These are phyloP conservation scores for Bolboschoenus planiculmis DNA, from an alignment of 176 grass and related monocot species.

Conservation along the genomic window DNA sequence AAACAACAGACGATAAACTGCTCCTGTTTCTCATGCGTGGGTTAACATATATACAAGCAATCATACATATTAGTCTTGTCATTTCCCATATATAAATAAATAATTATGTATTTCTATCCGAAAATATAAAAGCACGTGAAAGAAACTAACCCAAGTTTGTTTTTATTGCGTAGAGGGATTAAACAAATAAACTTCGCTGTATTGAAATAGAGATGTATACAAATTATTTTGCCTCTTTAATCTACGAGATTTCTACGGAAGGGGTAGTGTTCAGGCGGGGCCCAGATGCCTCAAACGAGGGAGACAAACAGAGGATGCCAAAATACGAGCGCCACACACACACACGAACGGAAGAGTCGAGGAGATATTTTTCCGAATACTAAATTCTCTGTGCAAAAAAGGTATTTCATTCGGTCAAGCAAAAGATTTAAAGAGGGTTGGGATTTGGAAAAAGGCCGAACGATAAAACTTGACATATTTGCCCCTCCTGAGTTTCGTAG, in stretches of 20 bases:
- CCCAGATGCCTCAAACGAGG: neutral
- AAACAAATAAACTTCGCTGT: neutral
- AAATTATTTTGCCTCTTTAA: too few relatives aligned
- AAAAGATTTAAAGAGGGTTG: neutral
- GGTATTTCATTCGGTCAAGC: slow-evolving; percentile 1
- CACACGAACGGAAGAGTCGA: neutral
- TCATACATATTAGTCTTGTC: too few relatives aligned
- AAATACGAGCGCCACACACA: neutral
- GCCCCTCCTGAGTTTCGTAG: too few relatives aligned
- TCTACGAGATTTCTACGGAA: neutral
- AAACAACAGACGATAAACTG: too few relatives aligned
- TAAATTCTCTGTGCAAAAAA: neutral
- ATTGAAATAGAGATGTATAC: neutral
- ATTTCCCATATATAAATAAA: too few relatives aligned
- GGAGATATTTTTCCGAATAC: neutral
- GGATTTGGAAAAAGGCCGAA: neutral
- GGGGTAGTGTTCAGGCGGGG: neutral
- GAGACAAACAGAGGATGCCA: slow-evolving; percentile 4
- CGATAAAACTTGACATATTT: too few relatives aligned
- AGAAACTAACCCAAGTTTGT: too few relatives aligned
- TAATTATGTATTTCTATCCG: too few relatives aligned
- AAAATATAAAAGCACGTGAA: too few relatives aligned
- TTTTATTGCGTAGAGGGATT: neutral
- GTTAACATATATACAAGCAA: too few relatives aligned
- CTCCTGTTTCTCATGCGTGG: too few relatives aligned